Conservation (phyloP, 148 eudicot genomes). For the Linanthus parryae region DNA sequence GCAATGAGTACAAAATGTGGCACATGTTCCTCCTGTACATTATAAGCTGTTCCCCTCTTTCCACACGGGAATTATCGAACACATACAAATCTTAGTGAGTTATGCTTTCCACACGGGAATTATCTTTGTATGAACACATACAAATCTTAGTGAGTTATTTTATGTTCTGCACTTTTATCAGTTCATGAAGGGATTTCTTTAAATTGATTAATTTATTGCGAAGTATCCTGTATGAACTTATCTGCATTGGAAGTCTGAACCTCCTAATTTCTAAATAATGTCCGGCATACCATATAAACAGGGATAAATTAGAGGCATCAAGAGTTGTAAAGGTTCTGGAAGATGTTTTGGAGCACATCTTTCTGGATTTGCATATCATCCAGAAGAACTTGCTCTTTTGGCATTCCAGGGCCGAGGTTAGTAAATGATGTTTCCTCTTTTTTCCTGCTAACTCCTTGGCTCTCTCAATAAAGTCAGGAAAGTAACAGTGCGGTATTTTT, state of each 20-base stretch:
- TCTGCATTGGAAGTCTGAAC: not conserved
- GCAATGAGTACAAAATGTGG: no score
- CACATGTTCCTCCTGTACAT: no score
- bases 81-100: no score
- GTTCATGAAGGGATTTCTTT: no score
- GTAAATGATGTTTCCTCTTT: conserved; percentile 8
- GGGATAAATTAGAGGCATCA: conserved; percentile 54
- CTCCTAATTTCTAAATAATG: not conserved
- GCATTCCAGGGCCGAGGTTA: conserved; percentile 88
- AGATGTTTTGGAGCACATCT: conserved; percentile 63
- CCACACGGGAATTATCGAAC: no score
- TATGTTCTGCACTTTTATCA: no score
- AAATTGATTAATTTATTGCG: not conserved
- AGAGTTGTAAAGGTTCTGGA: conserved; percentile 66
- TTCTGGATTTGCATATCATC: conserved; percentile 62
- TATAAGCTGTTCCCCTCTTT: no score
- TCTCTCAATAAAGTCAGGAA: no score
- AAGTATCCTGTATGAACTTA: not conserved
- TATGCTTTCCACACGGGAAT: no score
- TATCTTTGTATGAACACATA: no score
- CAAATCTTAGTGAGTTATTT: no score
- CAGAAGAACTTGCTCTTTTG: conserved; percentile 83
- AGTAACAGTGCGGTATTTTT: not conserved
- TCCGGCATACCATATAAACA: conserved; percentile 18
- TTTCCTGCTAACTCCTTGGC: not conserved